Percentiles rank a stretch among this genome's conserved stretches.
Evolutionary conservation across 306 rosid genomes (phyloP).

Genomic region (Sophora flavescens): DNA sequence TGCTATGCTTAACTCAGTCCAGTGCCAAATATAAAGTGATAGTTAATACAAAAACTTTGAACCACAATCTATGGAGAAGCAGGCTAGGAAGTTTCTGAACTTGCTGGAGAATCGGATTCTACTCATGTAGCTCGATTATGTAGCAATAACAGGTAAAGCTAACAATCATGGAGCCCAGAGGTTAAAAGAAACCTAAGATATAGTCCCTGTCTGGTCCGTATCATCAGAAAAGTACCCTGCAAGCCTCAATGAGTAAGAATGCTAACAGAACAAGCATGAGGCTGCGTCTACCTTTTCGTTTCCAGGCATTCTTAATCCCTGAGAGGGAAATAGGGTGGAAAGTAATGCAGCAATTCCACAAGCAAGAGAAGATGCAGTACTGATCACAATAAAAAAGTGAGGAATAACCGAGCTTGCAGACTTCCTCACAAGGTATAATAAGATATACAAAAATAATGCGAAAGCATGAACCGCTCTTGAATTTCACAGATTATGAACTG

Average conservation of each 20-base stretch:
- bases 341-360: slow-evolving; percentile 6
- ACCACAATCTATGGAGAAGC: background rate
- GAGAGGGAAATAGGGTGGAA: background rate
- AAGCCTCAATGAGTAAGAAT: background rate
- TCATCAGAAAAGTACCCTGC: background rate
- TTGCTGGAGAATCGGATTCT: slow-evolving; percentile 18
- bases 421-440: slow-evolving; percentile 31
- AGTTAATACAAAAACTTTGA: background rate
- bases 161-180: slow-evolving; percentile 4
- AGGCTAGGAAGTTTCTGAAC: background rate
- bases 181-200: background rate
- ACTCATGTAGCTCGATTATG: slow-evolving; percentile 26
- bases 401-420: slow-evolving; percentile 37
- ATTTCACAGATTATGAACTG: slow-evolving; percentile 56
- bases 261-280: slow-evolving; percentile 7
- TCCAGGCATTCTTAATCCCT: background rate
- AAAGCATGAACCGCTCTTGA: slow-evolving; percentile 48
- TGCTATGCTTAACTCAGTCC: background rate
- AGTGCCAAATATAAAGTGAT: background rate
- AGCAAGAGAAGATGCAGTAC: background rate
- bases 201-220: background rate
- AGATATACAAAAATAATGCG: slow-evolving; percentile 39
- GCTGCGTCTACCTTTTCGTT: background rate
- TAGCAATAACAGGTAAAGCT: slow-evolving; percentile 1
- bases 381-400: slow-evolving; percentile 20